These are phyloP conservation scores for Trifolium subterraneum DNA, from an alignment of 306 rosid genomes.

Conservation along the genomic window DNA sequence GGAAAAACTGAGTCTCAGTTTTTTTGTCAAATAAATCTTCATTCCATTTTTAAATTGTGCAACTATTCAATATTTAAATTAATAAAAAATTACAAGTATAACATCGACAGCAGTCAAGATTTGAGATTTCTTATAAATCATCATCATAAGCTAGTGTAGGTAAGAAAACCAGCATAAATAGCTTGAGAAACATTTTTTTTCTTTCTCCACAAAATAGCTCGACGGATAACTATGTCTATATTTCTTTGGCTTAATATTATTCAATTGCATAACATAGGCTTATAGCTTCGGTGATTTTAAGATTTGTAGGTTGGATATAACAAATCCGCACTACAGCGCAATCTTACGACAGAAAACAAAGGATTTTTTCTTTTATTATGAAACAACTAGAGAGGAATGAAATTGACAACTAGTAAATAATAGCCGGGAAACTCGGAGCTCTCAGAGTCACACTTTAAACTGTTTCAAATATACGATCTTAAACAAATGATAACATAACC, in stretches of 20 bases:
- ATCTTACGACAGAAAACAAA: not conserved
- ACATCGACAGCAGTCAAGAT: not conserved
- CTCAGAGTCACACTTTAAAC: not conserved
- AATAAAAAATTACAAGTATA: not conserved
- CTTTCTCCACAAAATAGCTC: not conserved
- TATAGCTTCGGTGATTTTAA: not conserved
- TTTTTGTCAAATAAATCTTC: too few relatives aligned
- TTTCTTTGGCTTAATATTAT: not conserved
- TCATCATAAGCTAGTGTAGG: not conserved
- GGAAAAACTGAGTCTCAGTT: too few relatives aligned
- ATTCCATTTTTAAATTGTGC: not conserved
- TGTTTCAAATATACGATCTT: constrained; percentile 25
- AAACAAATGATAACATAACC: constrained; percentile 18
- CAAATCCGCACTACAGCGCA: not conserved
- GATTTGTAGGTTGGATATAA: not conserved
- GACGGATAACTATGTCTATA: too few relatives aligned
- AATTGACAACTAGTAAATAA: not conserved
- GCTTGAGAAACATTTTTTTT: not conserved
- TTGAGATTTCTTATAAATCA: not conserved
- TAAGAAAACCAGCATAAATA: not conserved
- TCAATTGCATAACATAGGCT: not conserved
- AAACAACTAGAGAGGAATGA: not conserved
- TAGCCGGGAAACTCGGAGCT: constrained; percentile 3
- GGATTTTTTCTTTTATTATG: not conserved
- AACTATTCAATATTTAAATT: too few relatives aligned